Conservation (phyloP, 2,329 filamentous ascomycete genomes). For the Tolypocladium capitatum region DNA sequence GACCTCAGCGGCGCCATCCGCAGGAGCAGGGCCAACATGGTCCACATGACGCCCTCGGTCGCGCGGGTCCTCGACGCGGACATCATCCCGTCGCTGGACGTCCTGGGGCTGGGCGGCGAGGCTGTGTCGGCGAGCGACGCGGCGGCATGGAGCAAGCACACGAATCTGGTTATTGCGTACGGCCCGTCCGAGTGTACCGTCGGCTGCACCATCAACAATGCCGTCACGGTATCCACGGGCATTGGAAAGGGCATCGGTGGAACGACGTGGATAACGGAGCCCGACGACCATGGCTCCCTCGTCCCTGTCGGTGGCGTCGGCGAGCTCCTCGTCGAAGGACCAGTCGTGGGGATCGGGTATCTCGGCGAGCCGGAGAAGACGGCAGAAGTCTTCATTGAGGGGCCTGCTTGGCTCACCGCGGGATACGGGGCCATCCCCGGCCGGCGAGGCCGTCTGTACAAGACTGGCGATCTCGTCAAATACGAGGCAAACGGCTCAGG, state of each 20-base stretch:
- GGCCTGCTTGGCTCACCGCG: slow-evolving; percentile 36
- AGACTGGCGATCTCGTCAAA: slow-evolving; percentile 45
- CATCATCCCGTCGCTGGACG: slow-evolving; percentile 31
- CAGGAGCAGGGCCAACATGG: slow-evolving; percentile 31
- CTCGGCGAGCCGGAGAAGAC: slow-evolving; percentile 45
- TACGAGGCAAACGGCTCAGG: slow-evolving; percentile 41
- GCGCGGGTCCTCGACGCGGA: slow-evolving; percentile 32
- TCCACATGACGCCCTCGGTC: slow-evolving; percentile 37
- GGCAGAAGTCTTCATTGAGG: slow-evolving; percentile 39
- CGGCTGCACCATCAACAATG: slow-evolving; percentile 34
- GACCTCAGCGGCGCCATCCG: slow-evolving; percentile 32
- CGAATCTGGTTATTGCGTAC: slow-evolving; percentile 37
- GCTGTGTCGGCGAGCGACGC: slow-evolving; percentile 38
- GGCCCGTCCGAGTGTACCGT: slow-evolving; percentile 42
- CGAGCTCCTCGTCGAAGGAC: slow-evolving; percentile 42
- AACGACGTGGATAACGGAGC: slow-evolving; percentile 37
- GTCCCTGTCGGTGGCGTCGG: slow-evolving; percentile 35
- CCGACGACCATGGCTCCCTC: slow-evolving; percentile 30
- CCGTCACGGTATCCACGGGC: slow-evolving; percentile 25
- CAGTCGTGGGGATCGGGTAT: slow-evolving; percentile 50
- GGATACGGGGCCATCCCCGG: slow-evolving; percentile 23
- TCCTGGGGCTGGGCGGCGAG: slow-evolving; percentile 36
- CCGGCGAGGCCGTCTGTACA: slow-evolving; percentile 35
- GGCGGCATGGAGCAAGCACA: slow-evolving; percentile 30
- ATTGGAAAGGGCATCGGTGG: slow-evolving; percentile 36